Evolutionary conservation across 495 filamentous ascomycete genomes (phyloP), one percentile per base, ranked within the genome.

Genomic region (Hypoxylon rickii): DNA sequence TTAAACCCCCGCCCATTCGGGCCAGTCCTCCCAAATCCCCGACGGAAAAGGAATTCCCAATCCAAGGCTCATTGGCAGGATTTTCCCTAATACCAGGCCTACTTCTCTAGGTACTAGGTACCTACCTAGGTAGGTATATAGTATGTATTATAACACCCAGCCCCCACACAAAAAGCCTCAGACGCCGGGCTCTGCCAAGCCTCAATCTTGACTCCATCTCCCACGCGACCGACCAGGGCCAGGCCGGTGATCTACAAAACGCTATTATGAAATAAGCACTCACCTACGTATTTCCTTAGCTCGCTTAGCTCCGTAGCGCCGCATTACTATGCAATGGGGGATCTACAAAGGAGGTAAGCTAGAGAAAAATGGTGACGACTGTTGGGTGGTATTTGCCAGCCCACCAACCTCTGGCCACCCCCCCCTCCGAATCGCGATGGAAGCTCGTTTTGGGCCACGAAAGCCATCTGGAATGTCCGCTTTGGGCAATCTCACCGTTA

Each of bases 151-250:
- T n/a, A n/a, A n/a, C n/a, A n/a, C n/a, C n/a, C n/a, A n/a, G n/a
- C n/a, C n/a, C n/a, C n/a, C n/a, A 20, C n/a, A 19, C 11, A 46
- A 4, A 47, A 62, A 53, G 46, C 58, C 47, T 52, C 52, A 62
- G 21, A 44, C 51, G 52, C 51, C 51, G 55, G 50, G 44, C 40
- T 40, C 55, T 61, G 58, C 58, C 58, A 62, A 62, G 58, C 42
- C 52, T 11, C 22, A 48, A 39, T 37, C 48, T 32, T 4, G 37
- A 56, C 58, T 52, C 58, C 58, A 62, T 62, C 43, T 62, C 47
- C 58, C 58, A 62, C 58, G 58, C 58, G 58, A 62, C 52, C 40
- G 51, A 62, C 58, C 39, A 56, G 58, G 58, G 58, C 58, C 36
- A 52, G 58, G 38, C 47, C 43, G 15, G 31, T 62, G 58, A 62